Percentiles rank a stretch among this genome's conserved stretches.
phyloP scores from a whole-genome alignment of 345 rosid species.

The Hibiscus tridactylites region DNA sequence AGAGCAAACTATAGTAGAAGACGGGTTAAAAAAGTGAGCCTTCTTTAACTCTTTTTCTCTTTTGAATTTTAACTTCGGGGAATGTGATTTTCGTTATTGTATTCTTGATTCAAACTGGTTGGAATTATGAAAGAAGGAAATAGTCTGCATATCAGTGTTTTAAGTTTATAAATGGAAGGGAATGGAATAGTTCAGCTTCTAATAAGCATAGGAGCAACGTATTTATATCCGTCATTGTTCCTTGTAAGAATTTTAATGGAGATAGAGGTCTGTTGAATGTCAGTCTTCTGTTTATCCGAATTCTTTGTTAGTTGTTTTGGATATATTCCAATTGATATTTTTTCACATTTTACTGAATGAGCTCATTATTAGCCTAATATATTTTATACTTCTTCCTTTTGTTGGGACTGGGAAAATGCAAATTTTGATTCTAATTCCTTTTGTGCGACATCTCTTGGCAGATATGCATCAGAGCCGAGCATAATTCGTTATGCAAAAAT shows the following conservation, averaged over 20 bases:
- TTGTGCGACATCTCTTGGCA: slow-evolving; percentile 17
- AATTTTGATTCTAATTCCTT: neutral
- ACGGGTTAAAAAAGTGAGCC: slow-evolving; percentile 38
- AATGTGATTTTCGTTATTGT: neutral
- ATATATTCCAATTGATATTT: neutral
- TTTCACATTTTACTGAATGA: neutral
- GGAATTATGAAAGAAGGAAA: neutral
- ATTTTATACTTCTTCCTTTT: neutral
- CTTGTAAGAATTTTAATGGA: neutral
- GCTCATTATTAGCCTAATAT: neutral
- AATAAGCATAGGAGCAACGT: neutral
- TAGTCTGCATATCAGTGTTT: neutral
- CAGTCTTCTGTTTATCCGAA: neutral
- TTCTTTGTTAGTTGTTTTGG: neutral
- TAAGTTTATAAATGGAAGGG: neutral
- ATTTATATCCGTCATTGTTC: neutral
- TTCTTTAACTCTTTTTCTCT: neutral
- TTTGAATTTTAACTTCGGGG: neutral
- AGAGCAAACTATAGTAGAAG: slow-evolving; percentile 50
- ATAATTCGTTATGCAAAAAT: slow-evolving; percentile 55
- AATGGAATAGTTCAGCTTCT: neutral
- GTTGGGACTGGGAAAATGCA: neutral
- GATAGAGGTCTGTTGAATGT: neutral
- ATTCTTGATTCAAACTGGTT: neutral
- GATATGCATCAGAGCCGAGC: slow-evolving; percentile 33